phyloP scores from a whole-genome alignment of 495 filamentous ascomycete species.

The Amorphotheca resinae region DNA sequence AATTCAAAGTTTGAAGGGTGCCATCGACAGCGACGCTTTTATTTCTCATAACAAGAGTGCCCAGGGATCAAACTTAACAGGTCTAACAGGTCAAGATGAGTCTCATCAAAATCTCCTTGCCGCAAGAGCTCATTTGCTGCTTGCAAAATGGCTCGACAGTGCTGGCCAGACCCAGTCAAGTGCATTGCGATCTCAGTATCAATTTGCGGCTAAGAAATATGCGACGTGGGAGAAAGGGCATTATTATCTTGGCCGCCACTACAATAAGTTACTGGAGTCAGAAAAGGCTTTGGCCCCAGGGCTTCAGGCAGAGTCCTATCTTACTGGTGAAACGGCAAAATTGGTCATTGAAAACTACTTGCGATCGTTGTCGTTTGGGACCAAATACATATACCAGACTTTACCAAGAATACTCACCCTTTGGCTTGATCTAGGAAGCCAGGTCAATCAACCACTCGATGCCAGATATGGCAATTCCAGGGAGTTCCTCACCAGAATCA shows the following conservation, averaged over 20 bases:
- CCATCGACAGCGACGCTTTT: constrained; percentile 66
- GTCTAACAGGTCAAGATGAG: constrained; percentile 26
- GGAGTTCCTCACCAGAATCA: constrained; percentile 37
- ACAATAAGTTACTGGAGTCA: constrained; percentile 88
- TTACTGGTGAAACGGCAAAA: constrained; percentile 71
- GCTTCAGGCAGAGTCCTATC: constrained; percentile 42
- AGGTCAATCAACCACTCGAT: constrained; percentile 54
- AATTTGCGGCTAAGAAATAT: constrained; percentile 49
- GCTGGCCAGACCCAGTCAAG: constrained; percentile 80
- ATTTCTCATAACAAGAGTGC: constrained; percentile 27
- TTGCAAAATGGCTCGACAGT: constrained; percentile 93
- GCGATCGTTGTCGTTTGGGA: constrained; percentile 66
- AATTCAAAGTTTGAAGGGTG: constrained; percentile 76
- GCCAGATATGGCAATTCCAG: constrained; percentile 47
- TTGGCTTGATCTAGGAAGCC: constrained; percentile 82
- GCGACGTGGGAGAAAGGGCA: constrained; percentile 87
- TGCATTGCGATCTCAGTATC: constrained; percentile 66
- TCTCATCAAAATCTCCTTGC: constrained; percentile 36
- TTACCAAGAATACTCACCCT: constrained; percentile 81
- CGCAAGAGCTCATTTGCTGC: constrained; percentile 62
- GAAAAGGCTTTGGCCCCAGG: constrained; percentile 64
- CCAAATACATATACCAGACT: constrained; percentile 91
- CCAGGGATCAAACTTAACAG: constrained; percentile 18
- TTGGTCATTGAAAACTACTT: constrained; percentile 89
- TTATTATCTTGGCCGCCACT: constrained; percentile 93